Evolutionary conservation across 441 rosid species (phyloP).

Genomic region (Pelargonium australe): DNA sequence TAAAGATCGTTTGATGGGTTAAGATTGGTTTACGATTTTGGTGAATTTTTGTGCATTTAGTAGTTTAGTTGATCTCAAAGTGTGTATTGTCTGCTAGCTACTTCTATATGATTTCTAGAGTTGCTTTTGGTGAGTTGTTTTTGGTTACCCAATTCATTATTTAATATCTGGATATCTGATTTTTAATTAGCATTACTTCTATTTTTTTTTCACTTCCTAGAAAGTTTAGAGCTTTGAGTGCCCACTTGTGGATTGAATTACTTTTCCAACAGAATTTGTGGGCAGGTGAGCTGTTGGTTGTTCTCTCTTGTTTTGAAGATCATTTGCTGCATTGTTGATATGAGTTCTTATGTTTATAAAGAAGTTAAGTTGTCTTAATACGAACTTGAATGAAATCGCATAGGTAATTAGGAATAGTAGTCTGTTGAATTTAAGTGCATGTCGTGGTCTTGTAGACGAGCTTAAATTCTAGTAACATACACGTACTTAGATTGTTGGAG

Average conservation of each 20-base stretch:
- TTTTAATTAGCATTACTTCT: not conserved
- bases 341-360: not conserved
- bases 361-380: not conserved
- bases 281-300: constrained; percentile 9
- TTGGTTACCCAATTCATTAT: not conserved
- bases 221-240: not conserved
- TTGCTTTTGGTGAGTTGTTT: not conserved
- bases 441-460: no score
- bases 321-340: not conserved
- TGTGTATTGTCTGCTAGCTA: not conserved
- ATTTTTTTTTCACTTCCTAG: not conserved
- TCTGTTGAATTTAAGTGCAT: not conserved
- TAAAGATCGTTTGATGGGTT: not conserved
- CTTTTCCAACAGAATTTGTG: not conserved
- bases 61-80: not conserved
- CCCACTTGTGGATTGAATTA: not conserved
- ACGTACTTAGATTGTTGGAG: no score
- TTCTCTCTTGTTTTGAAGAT: not conserved
- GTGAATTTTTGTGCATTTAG: not conserved
- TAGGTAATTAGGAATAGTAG: not conserved
- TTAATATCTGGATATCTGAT: not conserved
- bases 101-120: not conserved
- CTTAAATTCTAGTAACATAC: no score
- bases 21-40: not conserved
- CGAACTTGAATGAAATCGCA: not conserved